Percentiles rank a stretch among this genome's conserved stretches.
phyloP scores from a whole-genome alignment of 805 yeast genomes.

The Wickerhamomyces canadensis region DNA sequence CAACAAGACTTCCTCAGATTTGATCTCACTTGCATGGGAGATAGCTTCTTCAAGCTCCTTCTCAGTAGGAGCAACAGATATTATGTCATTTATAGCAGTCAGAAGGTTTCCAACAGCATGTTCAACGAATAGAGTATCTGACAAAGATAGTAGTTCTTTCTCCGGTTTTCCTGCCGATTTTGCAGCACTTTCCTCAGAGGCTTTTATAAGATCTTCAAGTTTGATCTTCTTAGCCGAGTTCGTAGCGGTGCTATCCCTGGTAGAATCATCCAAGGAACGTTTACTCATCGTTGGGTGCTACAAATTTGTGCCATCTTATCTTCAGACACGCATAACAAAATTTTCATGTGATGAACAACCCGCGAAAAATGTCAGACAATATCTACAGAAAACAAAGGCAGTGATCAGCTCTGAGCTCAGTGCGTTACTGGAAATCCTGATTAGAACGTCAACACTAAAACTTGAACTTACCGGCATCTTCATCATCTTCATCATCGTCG shows the following conservation, averaged over 20 bases:
- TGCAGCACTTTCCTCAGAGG: conserved; percentile 2
- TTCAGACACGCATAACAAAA: no score
- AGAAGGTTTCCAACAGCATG: conserved; percentile 50
- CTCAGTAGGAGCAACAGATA: conserved; percentile 52
- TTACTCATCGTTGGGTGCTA: neutral
- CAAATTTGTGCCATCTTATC: no score
- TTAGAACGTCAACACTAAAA: conserved; percentile 20
- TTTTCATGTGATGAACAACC: no score
- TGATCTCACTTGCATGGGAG: conserved; percentile 24
- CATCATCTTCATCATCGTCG: conserved; percentile 20
- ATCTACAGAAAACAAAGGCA: no score
- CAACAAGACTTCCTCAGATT: conserved; percentile 37
- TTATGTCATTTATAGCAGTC: conserved; percentile 42
- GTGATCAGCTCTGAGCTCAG: no score
- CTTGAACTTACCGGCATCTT: conserved; percentile 19
- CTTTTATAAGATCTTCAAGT: no score
- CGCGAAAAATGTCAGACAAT: no score
- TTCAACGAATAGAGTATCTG: conserved; percentile 34
- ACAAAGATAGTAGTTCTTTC: conserved; percentile 8
- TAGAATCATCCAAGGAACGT: neutral
- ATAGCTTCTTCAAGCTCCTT: conserved; percentile 33
- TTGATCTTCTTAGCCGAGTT: no score
- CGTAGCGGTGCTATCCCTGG: no score
- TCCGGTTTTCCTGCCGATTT: neutral
- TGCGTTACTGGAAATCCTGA: no score